Evolutionary conservation across 495 filamentous ascomycete genomes (phyloP).

Genomic region (Recurvomyces mirabilis): DNA sequence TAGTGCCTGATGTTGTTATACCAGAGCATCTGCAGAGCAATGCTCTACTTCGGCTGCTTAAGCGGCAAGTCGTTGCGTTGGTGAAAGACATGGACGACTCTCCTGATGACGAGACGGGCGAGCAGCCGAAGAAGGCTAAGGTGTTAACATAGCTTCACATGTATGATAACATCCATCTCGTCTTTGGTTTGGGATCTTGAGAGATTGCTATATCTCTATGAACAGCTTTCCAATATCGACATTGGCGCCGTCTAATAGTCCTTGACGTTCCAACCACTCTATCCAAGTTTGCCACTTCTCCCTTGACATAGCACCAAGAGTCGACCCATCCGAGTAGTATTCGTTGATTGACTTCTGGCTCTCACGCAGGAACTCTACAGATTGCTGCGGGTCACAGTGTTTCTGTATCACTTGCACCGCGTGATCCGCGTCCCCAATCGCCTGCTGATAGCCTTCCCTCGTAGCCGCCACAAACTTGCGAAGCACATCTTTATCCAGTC

Average conservation of each 20-base stretch:
- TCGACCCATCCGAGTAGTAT: constrained; percentile 12
- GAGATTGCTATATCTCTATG: no score
- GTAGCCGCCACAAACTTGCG: constrained; percentile 17
- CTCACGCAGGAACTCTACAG: constrained; percentile 7
- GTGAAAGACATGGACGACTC: constrained; percentile 28
- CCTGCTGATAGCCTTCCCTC: constrained; percentile 12
- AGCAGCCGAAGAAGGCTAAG: not conserved
- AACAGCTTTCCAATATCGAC: constrained; percentile 7
- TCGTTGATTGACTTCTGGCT: constrained; percentile 20
- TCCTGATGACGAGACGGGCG: not conserved
- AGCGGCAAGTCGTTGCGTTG: constrained; percentile 21
- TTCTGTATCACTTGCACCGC: constrained; percentile 6
- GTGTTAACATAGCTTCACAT: no score
- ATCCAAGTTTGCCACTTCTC: constrained; percentile 14
- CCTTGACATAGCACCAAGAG: constrained; percentile 10
- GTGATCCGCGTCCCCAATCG: constrained; percentile 2
- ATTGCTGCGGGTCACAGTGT: constrained; percentile 7
- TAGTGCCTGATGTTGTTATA: constrained; percentile 19
- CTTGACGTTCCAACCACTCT: constrained; percentile 10
- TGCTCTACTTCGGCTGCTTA: constrained; percentile 20
- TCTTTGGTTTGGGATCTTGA: no score
- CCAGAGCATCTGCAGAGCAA: constrained; percentile 23
- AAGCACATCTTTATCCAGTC: constrained; percentile 8
- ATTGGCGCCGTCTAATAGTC: not conserved
- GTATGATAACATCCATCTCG: no score